A percentile compares a stretch with the other conserved stretches of the same genome.
Evolutionary conservation across 1,284 basidiomycete species (phyloP).

Genomic region (Fistulina hepatica): DNA sequence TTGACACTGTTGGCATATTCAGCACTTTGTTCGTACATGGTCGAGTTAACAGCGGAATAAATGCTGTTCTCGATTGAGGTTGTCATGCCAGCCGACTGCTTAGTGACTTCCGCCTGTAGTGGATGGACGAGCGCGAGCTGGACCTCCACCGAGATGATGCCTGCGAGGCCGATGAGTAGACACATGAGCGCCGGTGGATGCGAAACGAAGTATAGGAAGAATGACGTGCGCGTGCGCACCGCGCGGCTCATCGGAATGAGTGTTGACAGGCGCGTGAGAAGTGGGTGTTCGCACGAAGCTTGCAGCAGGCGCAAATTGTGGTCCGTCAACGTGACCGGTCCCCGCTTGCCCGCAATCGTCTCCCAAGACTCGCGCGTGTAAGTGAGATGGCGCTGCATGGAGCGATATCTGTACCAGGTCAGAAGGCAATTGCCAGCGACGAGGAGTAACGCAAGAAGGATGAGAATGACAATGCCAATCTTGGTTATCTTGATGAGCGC

Average conservation of each 20-base stretch:
- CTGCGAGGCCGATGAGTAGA: constrained; percentile 83
- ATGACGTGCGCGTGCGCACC: constrained; percentile 59
- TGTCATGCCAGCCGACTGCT: constrained; percentile 47
- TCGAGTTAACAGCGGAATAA: constrained; percentile 65
- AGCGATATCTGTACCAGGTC: constrained; percentile 76
- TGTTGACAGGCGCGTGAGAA: constrained; percentile 56
- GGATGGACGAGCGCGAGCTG: constrained; percentile 73
- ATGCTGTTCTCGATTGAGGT: constrained; percentile 63
- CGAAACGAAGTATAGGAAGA: constrained; percentile 83
- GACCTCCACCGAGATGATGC: constrained; percentile 78
- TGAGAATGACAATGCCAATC: constrained; percentile 65
- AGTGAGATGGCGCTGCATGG: constrained; percentile 50
- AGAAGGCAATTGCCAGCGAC: constrained; percentile 54
- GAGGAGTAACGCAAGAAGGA: constrained; percentile 50
- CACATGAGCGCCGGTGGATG: constrained; percentile 84
- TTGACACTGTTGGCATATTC: constrained; percentile 75
- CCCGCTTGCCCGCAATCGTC: constrained; percentile 25
- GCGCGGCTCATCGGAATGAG: too few relatives aligned
- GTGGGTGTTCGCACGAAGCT: constrained; percentile 54
- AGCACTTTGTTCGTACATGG: constrained; percentile 70
- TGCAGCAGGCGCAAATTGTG: constrained; percentile 70
- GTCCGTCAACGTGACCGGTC: constrained; percentile 47
- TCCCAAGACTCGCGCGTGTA: constrained; percentile 66
- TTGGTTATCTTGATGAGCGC: constrained; percentile 69
- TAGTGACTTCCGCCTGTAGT: constrained; percentile 52